These are phyloP conservation scores for Entomortierella chlamydospora DNA, from an alignment of 192 early-diverging fungal genomes.

Conservation along the genomic window DNA sequence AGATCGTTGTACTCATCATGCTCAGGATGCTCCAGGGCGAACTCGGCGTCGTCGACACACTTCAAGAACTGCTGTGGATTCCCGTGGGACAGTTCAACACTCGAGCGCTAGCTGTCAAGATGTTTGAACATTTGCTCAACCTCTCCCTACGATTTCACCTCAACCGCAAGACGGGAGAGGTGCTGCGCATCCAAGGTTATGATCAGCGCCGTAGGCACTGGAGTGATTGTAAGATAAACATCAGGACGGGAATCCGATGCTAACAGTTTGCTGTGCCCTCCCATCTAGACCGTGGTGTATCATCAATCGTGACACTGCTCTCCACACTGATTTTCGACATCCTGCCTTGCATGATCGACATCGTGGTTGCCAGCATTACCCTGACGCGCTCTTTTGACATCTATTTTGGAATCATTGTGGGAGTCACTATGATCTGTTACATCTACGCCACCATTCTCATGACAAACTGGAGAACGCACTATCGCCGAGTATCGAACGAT, in stretches of 20 bases:
- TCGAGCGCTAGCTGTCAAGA: slow-evolving; percentile 76
- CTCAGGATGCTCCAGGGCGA: slow-evolving; percentile 58
- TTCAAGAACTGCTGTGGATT: slow-evolving; percentile 87
- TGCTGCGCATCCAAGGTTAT: slow-evolving; percentile 84
- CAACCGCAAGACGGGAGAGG: slow-evolving; percentile 93
- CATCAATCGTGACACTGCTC: slow-evolving; percentile 81
- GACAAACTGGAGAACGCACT: slow-evolving; percentile 85
- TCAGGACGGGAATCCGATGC: too few species aligned
- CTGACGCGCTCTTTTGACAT: slow-evolving; percentile 77
- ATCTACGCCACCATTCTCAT: slow-evolving; percentile 81
- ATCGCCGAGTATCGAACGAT: slow-evolving; percentile 77
- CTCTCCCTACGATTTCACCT: slow-evolving; percentile 94
- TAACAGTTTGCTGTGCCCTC: too few species aligned
- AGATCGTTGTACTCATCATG: slow-evolving; percentile 46
- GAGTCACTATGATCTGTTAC: slow-evolving; percentile 87
- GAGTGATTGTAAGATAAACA: too few species aligned
- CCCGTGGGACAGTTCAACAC: slow-evolving; percentile 80
- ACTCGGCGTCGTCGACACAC: slow-evolving; percentile 74
- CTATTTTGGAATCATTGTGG: slow-evolving; percentile 82
- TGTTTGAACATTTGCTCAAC: slow-evolving; percentile 89
- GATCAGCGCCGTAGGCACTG: too few species aligned
- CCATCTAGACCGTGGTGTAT: slow-evolving; percentile 72
- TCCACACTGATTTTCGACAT: slow-evolving; percentile 89
- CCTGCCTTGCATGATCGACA: slow-evolving; percentile 88
- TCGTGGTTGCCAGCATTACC: slow-evolving; percentile 80